phyloP scores from a whole-genome alignment of 306 rosid genomes.

The Quillaja saponaria region DNA sequence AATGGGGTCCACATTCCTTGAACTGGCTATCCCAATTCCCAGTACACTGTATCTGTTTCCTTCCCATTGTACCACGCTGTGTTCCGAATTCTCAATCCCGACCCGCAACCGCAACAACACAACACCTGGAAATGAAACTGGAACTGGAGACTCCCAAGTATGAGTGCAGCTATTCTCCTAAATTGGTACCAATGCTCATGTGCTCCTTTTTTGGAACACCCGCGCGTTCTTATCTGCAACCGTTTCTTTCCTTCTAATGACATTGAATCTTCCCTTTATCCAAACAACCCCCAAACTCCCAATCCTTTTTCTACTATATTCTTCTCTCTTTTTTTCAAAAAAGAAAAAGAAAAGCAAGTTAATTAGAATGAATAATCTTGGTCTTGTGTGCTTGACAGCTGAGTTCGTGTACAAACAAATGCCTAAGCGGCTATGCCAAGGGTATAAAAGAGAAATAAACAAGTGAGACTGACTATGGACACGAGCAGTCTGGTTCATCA shows the following conservation, averaged over 20 bases:
- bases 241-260: slow-evolving; percentile 30
- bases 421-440: slow-evolving; percentile 56
- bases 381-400: slow-evolving; percentile 42
- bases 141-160: slow-evolving; percentile 42
- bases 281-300: slow-evolving; percentile 18
- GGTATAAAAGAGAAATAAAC: slow-evolving; percentile 53
- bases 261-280: not conserved
- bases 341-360: not conserved
- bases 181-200: slow-evolving; percentile 29
- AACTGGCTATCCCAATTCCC: no score
- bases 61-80: no score
- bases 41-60: no score
- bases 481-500: slow-evolving; percentile 52
- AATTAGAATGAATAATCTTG: not conserved
- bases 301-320: slow-evolving; percentile 17
- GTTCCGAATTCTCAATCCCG: no score
- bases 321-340: slow-evolving; percentile 27
- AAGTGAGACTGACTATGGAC: slow-evolving; percentile 49
- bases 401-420: slow-evolving; percentile 38
- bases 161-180: not conserved
- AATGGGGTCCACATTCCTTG: no score
- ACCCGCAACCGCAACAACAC: no score
- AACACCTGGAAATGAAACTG: no score
- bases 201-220: slow-evolving; percentile 37
- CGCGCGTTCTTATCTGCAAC: slow-evolving; percentile 54